Conservation (phyloP, 2,329 filamentous ascomycete species). For the Graphilbum sp. region DNA sequence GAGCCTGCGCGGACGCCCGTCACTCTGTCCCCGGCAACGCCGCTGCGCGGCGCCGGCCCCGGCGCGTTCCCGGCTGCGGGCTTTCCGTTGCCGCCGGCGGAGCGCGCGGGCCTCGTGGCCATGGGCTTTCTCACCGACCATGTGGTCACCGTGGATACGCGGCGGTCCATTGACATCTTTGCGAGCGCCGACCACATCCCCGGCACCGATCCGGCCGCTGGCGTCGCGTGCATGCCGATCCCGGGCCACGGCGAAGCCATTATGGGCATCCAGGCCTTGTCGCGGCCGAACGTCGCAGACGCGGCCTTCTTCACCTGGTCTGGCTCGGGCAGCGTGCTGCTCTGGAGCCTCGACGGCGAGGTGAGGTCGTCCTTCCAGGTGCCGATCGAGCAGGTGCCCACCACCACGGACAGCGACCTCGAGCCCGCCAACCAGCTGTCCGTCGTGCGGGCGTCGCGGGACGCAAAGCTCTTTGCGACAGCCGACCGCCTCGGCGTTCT, state of each 20-base stretch:
- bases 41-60: too few species aligned
- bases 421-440: conserved; percentile 42
- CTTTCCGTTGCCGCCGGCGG: not conserved
- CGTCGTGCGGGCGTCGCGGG: conserved; percentile 40
- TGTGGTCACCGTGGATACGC: conserved; percentile 59
- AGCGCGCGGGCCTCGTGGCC: conserved; percentile 35
- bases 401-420: conserved; percentile 29
- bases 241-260: conserved; percentile 47
- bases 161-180: conserved; percentile 58
- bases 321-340: conserved; percentile 58
- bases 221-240: conserved; percentile 32
- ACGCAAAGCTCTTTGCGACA: conserved; percentile 53
- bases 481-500: conserved; percentile 81
- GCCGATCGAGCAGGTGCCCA: conserved; percentile 46
- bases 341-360: conserved; percentile 65
- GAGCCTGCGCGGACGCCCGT: not conserved
- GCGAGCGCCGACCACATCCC: conserved; percentile 25
- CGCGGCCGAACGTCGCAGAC: conserved; percentile 38
- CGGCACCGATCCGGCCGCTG: conserved; percentile 20
- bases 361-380: conserved; percentile 49
- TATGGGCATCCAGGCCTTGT: conserved; percentile 57
- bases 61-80: too few species aligned
- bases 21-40: not conserved
- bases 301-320: conserved; percentile 86
- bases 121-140: conserved; percentile 52